Evolutionary conservation across 768 basidiomycete genomes (phyloP).

Genomic region (Fomitopsis pulvina): DNA sequence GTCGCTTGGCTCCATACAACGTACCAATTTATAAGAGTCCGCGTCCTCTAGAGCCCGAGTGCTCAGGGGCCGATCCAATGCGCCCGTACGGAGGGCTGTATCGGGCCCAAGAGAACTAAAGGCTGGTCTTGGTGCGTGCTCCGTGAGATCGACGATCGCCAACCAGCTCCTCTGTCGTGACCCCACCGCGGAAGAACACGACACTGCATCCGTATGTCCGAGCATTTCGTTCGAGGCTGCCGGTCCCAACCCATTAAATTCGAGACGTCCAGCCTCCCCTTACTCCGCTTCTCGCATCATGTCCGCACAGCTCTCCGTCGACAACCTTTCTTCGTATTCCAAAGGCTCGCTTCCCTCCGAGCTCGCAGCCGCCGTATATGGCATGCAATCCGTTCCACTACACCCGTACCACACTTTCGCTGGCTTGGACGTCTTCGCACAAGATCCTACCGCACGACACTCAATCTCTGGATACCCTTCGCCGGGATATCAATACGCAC

Average conservation of each 20-base stretch:
- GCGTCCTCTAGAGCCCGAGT: no score
- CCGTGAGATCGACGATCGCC: background rate
- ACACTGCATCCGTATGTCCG: constrained; percentile 11
- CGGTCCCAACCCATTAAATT: constrained; percentile 7
- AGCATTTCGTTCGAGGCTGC: constrained; percentile 8
- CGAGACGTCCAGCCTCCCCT: constrained; percentile 1
- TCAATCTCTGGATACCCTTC: background rate
- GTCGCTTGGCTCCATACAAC: no score
- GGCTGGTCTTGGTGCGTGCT: background rate
- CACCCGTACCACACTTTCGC: constrained; percentile 1
- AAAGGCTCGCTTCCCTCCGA: constrained; percentile 10
- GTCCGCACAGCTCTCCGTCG: constrained; percentile 15
- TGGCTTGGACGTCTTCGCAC: background rate
- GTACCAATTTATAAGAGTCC: no score
- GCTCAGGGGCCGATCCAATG: no score
- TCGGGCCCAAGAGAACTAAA: background rate
- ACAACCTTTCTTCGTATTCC: constrained; percentile 11
- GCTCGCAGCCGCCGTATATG: constrained; percentile 11
- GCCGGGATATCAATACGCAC: background rate
- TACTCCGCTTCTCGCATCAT: constrained; percentile 7
- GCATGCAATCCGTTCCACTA: constrained; percentile 6
- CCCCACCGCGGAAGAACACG: constrained; percentile 6
- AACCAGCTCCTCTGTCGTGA: constrained; percentile 4
- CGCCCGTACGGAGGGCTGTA: background rate
- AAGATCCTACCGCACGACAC: background rate